Conservation (phyloP, 2,329 filamentous ascomycete genomes). For the Rhynchosporium agropyri region DNA sequence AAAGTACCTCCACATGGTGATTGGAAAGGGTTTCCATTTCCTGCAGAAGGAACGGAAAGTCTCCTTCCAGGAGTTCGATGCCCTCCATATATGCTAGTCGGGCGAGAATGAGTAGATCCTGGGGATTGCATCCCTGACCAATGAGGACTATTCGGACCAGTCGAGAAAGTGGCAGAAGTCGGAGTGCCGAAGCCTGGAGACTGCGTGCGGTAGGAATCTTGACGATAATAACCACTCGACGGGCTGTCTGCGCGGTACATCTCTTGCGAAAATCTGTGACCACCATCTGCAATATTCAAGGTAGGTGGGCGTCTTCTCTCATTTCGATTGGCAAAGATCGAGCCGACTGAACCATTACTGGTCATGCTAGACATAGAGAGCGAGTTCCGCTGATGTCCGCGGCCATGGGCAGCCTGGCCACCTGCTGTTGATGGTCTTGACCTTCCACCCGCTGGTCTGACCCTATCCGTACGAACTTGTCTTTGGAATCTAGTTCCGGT, state of each 20-base stretch:
- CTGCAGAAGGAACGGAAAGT: slow-evolving; percentile 78
- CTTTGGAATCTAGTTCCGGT: slow-evolving; percentile 90
- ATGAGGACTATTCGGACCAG: slow-evolving; percentile 73
- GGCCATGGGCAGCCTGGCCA: slow-evolving; percentile 68
- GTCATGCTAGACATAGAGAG: slow-evolving; percentile 89
- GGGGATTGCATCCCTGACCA: slow-evolving; percentile 77
- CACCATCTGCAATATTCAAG: slow-evolving; percentile 78
- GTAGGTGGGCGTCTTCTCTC: slow-evolving; percentile 79
- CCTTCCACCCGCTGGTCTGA: slow-evolving; percentile 68
- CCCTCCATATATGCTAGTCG: slow-evolving; percentile 71
- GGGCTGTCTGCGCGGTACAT: slow-evolving; percentile 59
- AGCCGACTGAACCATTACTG: slow-evolving; percentile 77
- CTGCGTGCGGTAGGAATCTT: slow-evolving; percentile 56
- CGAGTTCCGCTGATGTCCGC: slow-evolving; percentile 80
- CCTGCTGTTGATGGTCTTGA: slow-evolving; percentile 78
- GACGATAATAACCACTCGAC: slow-evolving; percentile 60
- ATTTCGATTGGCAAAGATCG: slow-evolving; percentile 50
- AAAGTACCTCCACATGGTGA: slow-evolving; percentile 60
- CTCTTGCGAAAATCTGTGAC: slow-evolving; percentile 68
- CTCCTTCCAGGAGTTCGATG: slow-evolving; percentile 71
- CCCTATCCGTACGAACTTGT: slow-evolving; percentile 85
- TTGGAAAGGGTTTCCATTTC: slow-evolving; percentile 73
- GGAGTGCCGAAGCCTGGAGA: slow-evolving; percentile 81
- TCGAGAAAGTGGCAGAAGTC: slow-evolving; percentile 80
- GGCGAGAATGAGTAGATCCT: slow-evolving; percentile 66